phyloP scores from a whole-genome alignment of 331 rosid genomes.

The Saraca asoca region DNA sequence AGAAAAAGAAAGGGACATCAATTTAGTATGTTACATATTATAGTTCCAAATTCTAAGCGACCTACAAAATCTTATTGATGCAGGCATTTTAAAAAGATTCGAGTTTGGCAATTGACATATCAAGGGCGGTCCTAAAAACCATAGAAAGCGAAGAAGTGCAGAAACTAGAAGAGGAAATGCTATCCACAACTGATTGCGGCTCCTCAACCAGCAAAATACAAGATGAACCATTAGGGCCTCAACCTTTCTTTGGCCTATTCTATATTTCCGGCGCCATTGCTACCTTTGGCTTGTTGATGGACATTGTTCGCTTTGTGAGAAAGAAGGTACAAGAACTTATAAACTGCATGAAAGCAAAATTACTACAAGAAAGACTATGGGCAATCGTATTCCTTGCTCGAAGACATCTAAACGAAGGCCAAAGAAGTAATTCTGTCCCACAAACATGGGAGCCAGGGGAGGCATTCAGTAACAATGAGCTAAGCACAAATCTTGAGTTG shows the following conservation, averaged over 20 bases:
- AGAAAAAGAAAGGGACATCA: too few species aligned
- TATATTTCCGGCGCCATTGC: slow-evolving; percentile 14
- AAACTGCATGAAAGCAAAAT: too few species aligned
- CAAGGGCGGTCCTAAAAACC: slow-evolving; percentile 27
- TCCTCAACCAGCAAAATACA: neutral
- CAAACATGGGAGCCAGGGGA: neutral
- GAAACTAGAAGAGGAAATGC: slow-evolving; percentile 26
- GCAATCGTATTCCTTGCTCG: too few species aligned
- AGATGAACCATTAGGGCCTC: slow-evolving; percentile 14
- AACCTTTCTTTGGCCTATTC: slow-evolving; percentile 37
- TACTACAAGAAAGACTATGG: too few species aligned
- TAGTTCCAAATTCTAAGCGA: too few species aligned
- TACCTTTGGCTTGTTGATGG: neutral
- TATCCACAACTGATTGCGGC: slow-evolving; percentile 32
- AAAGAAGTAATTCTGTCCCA: neutral
- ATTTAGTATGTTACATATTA: too few species aligned
- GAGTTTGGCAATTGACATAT: slow-evolving; percentile 22
- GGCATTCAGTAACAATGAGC: neutral
- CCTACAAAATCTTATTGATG: too few species aligned
- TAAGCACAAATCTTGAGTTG: neutral
- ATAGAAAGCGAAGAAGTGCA: slow-evolving; percentile 22
- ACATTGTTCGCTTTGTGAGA: neutral
- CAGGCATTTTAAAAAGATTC: slow-evolving; percentile 38
- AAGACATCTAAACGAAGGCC: neutral
- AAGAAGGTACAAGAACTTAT: neutral